These are phyloP conservation scores for Dalbergia oliveri DNA, from an alignment of 306 rosid genomes.

Conservation along the genomic window DNA sequence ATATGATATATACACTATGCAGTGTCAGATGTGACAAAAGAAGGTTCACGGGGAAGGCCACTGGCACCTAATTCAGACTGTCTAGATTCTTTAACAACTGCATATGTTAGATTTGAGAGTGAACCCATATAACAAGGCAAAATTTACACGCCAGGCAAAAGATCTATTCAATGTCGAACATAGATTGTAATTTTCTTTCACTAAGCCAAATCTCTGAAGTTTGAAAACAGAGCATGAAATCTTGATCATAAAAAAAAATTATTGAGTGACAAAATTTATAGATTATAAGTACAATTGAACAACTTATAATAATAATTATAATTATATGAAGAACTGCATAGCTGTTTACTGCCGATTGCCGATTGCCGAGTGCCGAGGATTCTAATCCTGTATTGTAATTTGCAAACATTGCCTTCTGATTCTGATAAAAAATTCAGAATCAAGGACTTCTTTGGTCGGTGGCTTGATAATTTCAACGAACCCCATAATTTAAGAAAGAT, in stretches of 20 bases:
- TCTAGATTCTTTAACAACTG: neutral
- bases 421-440: neutral
- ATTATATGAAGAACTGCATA: neutral
- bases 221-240: too few species aligned
- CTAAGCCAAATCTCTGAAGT: too few species aligned
- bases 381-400: neutral
- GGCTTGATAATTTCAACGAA: neutral
- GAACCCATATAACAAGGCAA: neutral
- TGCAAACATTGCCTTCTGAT: neutral
- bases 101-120: neutral
- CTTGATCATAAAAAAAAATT: too few species aligned
- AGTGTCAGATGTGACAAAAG: conserved; percentile 5
- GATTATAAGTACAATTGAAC: too few species aligned
- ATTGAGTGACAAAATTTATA: neutral
- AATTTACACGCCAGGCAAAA: neutral
- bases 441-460: neutral
- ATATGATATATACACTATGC: neutral
- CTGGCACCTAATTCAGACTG: neutral
- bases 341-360: neutral
- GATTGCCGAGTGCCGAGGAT: neutral
- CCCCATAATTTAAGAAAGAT: neutral
- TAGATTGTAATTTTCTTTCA: too few species aligned
- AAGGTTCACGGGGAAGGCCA: conserved; percentile 39
- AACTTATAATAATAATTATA: too few species aligned
- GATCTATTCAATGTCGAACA: neutral